Conservation (phyloP, 2,329 filamentous ascomycete species). For the Fusarium vanettenii region DNA sequence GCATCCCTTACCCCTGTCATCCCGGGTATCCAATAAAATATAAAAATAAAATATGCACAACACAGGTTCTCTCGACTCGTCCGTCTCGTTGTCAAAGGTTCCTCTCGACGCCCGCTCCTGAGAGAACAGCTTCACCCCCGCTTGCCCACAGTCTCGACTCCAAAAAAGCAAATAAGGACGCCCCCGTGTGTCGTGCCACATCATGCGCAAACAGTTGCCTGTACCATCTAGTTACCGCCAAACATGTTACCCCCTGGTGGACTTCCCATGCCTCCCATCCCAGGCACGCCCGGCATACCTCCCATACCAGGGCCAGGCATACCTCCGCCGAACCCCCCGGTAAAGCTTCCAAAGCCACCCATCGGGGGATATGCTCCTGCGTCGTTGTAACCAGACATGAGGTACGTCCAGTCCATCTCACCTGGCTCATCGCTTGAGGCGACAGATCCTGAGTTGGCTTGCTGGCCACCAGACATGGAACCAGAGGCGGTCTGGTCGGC, state of each 20-base stretch:
- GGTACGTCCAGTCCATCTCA: slow-evolving; percentile 62
- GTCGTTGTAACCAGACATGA: slow-evolving; percentile 57
- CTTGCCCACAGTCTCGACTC: not conserved
- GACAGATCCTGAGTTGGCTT: slow-evolving; percentile 30
- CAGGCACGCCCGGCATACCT: slow-evolving; percentile 37
- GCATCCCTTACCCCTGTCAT: not conserved
- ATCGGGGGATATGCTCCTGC: slow-evolving; percentile 44
- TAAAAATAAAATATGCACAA: not conserved
- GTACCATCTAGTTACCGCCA: slow-evolving; percentile 30
- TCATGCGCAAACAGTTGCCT: not conserved
- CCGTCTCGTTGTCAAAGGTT: not conserved
- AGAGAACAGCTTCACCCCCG: not conserved
- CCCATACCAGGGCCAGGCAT: slow-evolving; percentile 37
- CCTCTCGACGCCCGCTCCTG: not conserved
- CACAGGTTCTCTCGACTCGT: not conserved
- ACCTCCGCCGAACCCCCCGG: slow-evolving; percentile 37
- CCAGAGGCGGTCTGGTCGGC: slow-evolving; percentile 34
- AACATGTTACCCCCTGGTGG: slow-evolving; percentile 44
- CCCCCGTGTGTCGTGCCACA: slow-evolving; percentile 7
- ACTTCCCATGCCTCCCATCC: slow-evolving; percentile 30
- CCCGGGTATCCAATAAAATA: not conserved
- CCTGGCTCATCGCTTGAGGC: slow-evolving; percentile 44
- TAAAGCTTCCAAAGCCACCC: slow-evolving; percentile 46
- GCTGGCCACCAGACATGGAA: slow-evolving; percentile 9
- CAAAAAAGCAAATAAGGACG: not conserved